phyloP scores from a whole-genome alignment of 768 basidiomycete species.

The Erythrobasidium yunnanense region DNA sequence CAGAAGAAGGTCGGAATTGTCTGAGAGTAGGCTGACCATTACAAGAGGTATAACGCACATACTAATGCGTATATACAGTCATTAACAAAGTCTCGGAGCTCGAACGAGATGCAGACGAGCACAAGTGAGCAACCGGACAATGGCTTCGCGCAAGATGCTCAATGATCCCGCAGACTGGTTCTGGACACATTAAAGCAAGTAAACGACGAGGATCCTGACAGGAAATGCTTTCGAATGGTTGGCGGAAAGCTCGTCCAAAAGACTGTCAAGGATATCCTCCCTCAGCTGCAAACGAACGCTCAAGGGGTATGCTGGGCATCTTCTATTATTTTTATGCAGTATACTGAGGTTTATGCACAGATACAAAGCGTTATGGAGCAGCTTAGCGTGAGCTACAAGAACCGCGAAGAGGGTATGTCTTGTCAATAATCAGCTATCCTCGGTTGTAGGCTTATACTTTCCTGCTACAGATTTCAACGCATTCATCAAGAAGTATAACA shows the following conservation, averaged over 20 bases:
- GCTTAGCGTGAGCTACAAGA: constrained; percentile 23
- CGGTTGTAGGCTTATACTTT: background rate
- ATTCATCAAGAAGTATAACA: constrained; percentile 19
- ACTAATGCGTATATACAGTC: no score
- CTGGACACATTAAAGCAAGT: constrained; percentile 75
- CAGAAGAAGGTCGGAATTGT: constrained; percentile 13
- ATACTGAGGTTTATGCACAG: constrained; percentile 33
- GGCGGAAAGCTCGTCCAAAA: constrained; percentile 92
- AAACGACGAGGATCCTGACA: constrained; percentile 66
- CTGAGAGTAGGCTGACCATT: constrained; percentile 20
- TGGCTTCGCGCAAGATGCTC: no score
- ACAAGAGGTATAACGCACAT: no score
- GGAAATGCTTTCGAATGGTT: constrained; percentile 92
- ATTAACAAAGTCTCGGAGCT: constrained; percentile 83
- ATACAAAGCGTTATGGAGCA: constrained; percentile 22
- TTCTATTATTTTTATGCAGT: background rate
- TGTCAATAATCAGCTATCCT: background rate
- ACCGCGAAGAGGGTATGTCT: constrained; percentile 19
- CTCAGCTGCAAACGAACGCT: constrained; percentile 74
- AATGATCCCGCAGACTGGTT: constrained; percentile 68
- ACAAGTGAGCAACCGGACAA: no score
- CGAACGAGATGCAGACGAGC: constrained; percentile 90
- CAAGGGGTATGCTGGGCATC: constrained; percentile 55
- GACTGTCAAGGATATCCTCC: constrained; percentile 87
- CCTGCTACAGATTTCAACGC: constrained; percentile 5